Evolutionary conservation across 345 rosid genomes (phyloP), one percentile per base, ranked within the genome.

Genomic region (Rhizophora apiculata): DNA sequence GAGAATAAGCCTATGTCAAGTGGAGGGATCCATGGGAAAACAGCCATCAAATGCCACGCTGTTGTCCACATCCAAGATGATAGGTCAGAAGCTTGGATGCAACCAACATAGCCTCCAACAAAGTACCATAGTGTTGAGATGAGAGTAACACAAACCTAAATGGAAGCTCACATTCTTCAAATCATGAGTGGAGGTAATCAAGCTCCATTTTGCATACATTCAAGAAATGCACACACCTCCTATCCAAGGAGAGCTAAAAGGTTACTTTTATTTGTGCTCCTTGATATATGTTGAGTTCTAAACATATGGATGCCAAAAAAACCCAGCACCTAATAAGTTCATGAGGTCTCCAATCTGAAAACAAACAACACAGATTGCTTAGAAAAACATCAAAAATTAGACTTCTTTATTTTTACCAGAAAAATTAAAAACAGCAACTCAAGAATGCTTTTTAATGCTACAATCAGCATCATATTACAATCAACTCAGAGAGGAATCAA

Each of bases 291-390:
- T 68, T 86, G 88, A 0, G 87, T 87, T 78, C 87, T 79, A 49
- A 87, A 72, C 88, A 85, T 81, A 80, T 85, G 86, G 63, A 87
- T 74, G n/a, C 89, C 88, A n/a, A 84, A 86, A 86, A 81, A 86
- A 87, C 68, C 82, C 77, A 0, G 89, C 87, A 54, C 89, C 85
- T 65, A 83, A 79, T 79, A 85, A 83, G 83, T 82, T 89, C 62
- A 80, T 74, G 58, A 89, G 81, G 76, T 89, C 90, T 57, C 90
- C 92, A 18, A 87, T 78, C 88, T 86, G 80, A 60, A 67, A 61
- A 54, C 13, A 58, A 49, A 43, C 24, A 65, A 22, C 16, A 11
- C n/a, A 65, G 15, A 15, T 13, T 43, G 49, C 18, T 43, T 43
- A 13, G 49, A 43, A 43, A 43, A 43, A 13, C 49, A 43, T 43